Base-by-base conservation (phyloP, 768 basidiomycete species). In the Calocera viscosa region DNA sequence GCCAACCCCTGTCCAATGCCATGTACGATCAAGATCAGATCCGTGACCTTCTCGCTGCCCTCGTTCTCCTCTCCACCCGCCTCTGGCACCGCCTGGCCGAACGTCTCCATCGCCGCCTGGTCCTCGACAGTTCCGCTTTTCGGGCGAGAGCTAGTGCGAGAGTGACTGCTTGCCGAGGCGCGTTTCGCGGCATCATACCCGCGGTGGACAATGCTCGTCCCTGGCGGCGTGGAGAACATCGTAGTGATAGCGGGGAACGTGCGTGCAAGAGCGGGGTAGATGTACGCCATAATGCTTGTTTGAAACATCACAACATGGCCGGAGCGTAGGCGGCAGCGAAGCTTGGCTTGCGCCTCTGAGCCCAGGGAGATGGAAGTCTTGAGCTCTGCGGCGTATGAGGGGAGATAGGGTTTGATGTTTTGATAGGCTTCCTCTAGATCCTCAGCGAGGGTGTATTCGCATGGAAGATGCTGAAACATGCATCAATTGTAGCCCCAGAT, bases 1-100 rank as follows among this genome's bases (percentile, higher is more conserved):
- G 79, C 77, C 1, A 80, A 71, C 69, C 67, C 73, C 72, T 74
- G 71, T 34, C 77, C 79, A 30, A 80, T 80, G 1, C 80, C 80
- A 70, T 80, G 80, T 14, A 80, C 74, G 64, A 80, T 74, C 64
- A 80, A 69, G n/a, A 79, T 78, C 26, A 80, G 72, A 70, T 80
- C 79, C 2, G 79, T 79, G 65, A 76, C 74, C n/a, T 73, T 72
- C 22, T 73, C 74, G 32, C 72, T 70, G 19, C 73, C 68, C 28
- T 74, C 75, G 11, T 69, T 70, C 64, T 70, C 66, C 32, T 67
- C 47, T 33, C 64, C 67, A n/a, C 53, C 67, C n/a, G 68, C 49
- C 11, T 30, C 35, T 32, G 65, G 53, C 19, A 49, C 49, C 10
- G n/a, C 33, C 64, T 63, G n/a, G 73, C 28, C 71, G 28, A 72